Percentiles rank a stretch among this genome's conserved stretches.
These are phyloP conservation scores for Salix dunnii DNA, from an alignment of 345 rosid genomes.

Conservation along the genomic window DNA sequence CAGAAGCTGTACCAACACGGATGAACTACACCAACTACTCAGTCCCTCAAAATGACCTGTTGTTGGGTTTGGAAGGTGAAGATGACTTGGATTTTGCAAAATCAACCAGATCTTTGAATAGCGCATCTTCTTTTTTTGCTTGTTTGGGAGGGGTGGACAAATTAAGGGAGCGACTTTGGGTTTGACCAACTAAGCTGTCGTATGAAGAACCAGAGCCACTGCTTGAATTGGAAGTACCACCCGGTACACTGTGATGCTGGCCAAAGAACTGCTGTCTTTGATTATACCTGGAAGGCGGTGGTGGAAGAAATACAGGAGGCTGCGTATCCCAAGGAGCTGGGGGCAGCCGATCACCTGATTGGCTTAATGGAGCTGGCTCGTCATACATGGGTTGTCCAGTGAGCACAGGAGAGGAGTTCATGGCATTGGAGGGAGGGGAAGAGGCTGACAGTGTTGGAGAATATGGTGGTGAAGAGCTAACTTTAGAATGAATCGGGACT, in stretches of 20 bases:
- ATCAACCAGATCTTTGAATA: conserved; percentile 87
- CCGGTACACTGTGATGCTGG: conserved; percentile 22
- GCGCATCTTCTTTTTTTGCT: conserved; percentile 73
- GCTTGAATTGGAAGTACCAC: conserved; percentile 33
- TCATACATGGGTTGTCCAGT: conserved; percentile 50
- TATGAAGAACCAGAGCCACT: conserved; percentile 54
- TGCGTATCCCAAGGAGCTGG: conserved; percentile 75
- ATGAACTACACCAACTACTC: conserved; percentile 19
- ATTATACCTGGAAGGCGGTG: conserved; percentile 67
- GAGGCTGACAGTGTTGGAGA: conserved; percentile 30
- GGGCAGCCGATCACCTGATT: conserved; percentile 57
- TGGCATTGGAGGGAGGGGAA: conserved; percentile 12
- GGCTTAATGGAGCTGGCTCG: conserved; percentile 42
- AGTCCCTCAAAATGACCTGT: conserved; percentile 53
- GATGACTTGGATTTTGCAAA: conserved; percentile 85
- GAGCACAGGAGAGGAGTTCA: conserved; percentile 23
- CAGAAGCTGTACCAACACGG: conserved; percentile 30
- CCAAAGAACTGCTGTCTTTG: conserved; percentile 71
- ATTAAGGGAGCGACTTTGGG: conserved; percentile 64
- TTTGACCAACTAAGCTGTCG: conserved; percentile 57
- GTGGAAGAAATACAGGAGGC: conserved; percentile 46
- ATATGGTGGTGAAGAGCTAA: conserved; percentile 40
- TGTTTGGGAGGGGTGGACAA: conserved; percentile 47
- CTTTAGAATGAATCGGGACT: conserved; percentile 29
- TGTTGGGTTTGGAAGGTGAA: conserved; percentile 59